phyloP scores from a whole-genome alignment of 352 stramenopile species.

The Saprolegnia parasitica region DNA sequence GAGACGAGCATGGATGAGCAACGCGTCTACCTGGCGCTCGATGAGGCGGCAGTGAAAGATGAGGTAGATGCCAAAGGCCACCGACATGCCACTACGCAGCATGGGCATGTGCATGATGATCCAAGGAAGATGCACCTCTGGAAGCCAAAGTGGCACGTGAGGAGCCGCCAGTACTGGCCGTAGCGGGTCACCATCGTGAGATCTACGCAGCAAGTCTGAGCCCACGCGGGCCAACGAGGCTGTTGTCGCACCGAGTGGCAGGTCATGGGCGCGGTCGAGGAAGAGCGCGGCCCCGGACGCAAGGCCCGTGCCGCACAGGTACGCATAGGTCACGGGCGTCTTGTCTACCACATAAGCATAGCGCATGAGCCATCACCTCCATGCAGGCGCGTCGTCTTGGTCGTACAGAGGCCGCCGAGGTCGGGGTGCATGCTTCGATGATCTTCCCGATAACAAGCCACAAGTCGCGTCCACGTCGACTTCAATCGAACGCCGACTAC shows the following conservation, averaged over 20 bases:
- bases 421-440: constrained; percentile 22
- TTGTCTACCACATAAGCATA: constrained; percentile 27
- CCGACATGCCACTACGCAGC: constrained; percentile 48
- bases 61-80: constrained; percentile 74
- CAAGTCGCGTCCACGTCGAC: not conserved
- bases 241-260: not conserved
- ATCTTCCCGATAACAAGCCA: not conserved
- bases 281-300: constrained; percentile 20
- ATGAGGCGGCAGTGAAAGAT: constrained; percentile 83
- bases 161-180: constrained; percentile 24
- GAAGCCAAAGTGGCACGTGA: constrained; percentile 27
- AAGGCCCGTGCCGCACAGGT: constrained; percentile 21
- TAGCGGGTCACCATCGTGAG: not conserved
- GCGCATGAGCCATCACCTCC: not conserved
- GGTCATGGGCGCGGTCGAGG: constrained; percentile 14
- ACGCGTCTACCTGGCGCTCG: constrained; percentile 49
- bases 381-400: not conserved
- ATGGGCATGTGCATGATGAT: not conserved
- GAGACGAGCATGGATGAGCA: not conserved
- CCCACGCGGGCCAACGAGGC: not conserved
- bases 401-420: constrained; percentile 23
- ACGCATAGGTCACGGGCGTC: constrained; percentile 28
- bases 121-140: not conserved
- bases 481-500: not conserved
- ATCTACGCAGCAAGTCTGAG: constrained; percentile 8